These are phyloP conservation scores for Amorphotheca resinae DNA, from an alignment of 495 filamentous ascomycete species.

Conservation along the genomic window DNA sequence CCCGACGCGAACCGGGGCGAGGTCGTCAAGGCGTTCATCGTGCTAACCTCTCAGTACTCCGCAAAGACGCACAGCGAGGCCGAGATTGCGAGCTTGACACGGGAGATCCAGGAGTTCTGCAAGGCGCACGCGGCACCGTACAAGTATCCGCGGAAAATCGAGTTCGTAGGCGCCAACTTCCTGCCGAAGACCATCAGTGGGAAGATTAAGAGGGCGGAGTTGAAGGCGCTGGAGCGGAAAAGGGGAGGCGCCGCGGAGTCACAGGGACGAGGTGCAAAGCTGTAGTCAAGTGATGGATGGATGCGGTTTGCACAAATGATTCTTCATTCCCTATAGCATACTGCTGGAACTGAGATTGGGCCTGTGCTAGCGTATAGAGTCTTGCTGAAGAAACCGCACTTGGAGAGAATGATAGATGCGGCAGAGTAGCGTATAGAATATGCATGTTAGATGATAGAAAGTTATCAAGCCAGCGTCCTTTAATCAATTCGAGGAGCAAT, in stretches of 20 bases:
- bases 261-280: no score
- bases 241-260: no score
- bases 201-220: constrained; percentile 4
- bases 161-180: constrained; percentile 6
- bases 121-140: constrained; percentile 5
- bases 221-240: constrained; percentile 3
- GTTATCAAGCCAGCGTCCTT: no score
- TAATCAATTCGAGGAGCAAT: no score
- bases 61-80: background rate
- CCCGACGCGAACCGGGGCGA: constrained; percentile 2
- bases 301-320: no score
- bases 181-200: constrained; percentile 1
- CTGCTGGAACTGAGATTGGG: no score
- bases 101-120: constrained; percentile 7
- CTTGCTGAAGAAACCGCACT: no score
- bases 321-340: no score
- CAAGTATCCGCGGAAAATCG: constrained; percentile 6
- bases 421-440: no score
- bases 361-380: no score
- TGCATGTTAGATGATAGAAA: no score
- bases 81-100: background rate
- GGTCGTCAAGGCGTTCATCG: constrained; percentile 7
- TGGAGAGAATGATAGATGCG: no score
- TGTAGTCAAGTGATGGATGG: background rate
- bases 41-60: background rate